phyloP scores from a whole-genome alignment of 139 green algal species.

The Chlamydomonas sphaeroides region DNA sequence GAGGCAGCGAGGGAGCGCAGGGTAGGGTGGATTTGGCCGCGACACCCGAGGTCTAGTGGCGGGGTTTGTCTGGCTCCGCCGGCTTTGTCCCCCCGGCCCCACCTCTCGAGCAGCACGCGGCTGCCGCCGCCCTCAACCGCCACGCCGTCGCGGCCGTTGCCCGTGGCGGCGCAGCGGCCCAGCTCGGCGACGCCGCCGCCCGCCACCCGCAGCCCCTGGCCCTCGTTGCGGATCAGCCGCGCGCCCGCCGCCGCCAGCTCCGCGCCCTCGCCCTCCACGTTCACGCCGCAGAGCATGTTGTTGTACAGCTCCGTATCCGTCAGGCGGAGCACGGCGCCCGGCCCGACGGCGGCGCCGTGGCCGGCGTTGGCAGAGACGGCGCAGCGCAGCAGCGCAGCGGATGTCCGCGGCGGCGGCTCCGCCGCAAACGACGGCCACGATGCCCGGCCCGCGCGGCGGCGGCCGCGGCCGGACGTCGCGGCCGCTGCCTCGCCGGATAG shows the following conservation, averaged over 20 bases:
- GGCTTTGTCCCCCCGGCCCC: no score
- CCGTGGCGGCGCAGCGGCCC: not conserved
- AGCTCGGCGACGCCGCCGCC: not conserved
- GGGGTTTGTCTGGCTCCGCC: no score
- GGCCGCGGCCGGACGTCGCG: not conserved
- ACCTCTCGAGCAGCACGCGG: no score
- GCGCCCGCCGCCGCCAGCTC: conserved; percentile 1
- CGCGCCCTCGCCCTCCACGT: not conserved
- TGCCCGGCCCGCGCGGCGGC: not conserved
- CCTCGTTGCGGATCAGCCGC: conserved; percentile 21
- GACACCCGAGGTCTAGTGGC: no score
- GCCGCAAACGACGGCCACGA: not conserved
- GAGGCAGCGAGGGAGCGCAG: no score
- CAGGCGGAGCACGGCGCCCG: not conserved
- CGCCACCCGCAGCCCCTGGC: not conserved
- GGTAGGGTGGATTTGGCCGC: no score
- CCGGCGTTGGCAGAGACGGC: conserved; percentile 22
- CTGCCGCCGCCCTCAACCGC: conserved; percentile 23
- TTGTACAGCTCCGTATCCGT: conserved; percentile 26
- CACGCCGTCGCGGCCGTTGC: conserved; percentile 36
- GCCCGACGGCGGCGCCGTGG: not conserved
- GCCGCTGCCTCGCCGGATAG: not conserved
- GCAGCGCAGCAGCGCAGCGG: conserved; percentile 1
- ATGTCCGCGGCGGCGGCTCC: not conserved
- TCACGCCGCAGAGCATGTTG: conserved; percentile 12